These are phyloP conservation scores for Cystofilobasidium ferigula DNA, from an alignment of 768 basidiomycete species.

Conservation along the genomic window DNA sequence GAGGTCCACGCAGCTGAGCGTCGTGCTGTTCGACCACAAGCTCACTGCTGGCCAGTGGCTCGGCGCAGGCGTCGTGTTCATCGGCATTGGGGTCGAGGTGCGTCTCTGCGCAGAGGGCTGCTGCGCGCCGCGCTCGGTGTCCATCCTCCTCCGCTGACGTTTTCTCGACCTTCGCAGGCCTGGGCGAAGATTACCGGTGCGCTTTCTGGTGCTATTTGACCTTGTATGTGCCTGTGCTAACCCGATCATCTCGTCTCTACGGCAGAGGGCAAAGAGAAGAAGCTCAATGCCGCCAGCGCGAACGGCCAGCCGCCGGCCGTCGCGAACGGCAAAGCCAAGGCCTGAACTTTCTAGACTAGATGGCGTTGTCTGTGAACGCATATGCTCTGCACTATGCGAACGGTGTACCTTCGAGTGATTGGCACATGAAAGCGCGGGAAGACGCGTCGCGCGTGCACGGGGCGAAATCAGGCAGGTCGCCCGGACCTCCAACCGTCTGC, in stretches of 20 bases:
- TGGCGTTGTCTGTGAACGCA: neutral
- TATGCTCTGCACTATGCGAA: too few species aligned
- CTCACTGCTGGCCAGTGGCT: slow-evolving; percentile 79
- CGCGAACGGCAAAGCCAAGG: neutral
- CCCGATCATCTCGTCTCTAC: neutral
- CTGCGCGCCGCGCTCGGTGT: too few species aligned
- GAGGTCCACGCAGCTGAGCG: slow-evolving; percentile 48
- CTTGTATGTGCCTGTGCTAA: neutral
- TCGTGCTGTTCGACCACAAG: slow-evolving; percentile 78
- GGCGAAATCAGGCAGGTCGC: too few species aligned
- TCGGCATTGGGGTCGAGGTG: slow-evolving; percentile 84
- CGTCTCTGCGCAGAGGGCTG: neutral
- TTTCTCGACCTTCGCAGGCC: neutral
- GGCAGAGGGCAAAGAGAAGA: slow-evolving; percentile 6
- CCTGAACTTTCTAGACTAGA: too few species aligned
- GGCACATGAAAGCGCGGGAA: too few species aligned
- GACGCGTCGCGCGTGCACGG: too few species aligned
- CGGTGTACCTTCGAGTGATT: too few species aligned
- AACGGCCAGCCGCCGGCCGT: neutral
- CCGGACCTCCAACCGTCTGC: too few species aligned
- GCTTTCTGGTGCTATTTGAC: neutral
- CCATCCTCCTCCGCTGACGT: neutral
- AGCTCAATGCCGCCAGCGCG: neutral
- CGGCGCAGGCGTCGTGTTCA: slow-evolving; percentile 84
- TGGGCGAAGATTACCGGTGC: slow-evolving; percentile 9